phyloP scores from a whole-genome alignment of 202 grass and related monocot genomes.

The Panicum virgatum region DNA sequence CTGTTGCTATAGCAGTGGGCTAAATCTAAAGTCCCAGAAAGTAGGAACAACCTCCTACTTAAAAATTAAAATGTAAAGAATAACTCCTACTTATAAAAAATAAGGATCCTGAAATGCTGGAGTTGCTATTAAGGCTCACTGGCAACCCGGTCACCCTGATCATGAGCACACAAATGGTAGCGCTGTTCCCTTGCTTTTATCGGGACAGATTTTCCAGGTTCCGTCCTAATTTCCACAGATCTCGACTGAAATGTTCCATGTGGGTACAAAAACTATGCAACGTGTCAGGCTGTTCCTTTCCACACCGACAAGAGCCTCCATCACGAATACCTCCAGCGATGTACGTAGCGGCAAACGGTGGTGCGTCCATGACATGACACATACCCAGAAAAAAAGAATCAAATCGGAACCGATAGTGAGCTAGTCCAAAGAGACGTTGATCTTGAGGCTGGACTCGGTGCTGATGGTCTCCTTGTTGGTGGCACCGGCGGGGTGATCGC shows the following conservation, averaged over 20 bases:
- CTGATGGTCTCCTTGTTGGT: conserved; percentile 80
- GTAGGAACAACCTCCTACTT: too few species aligned
- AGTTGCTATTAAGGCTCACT: too few species aligned
- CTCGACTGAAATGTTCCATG: neutral
- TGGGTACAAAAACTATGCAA: neutral
- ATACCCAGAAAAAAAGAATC: neutral
- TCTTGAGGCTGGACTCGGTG: conserved; percentile 60
- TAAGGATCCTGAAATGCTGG: too few species aligned
- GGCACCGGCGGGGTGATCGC: conserved; percentile 64
- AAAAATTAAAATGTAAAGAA: too few species aligned
- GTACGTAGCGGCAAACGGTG: neutral
- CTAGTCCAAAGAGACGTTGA: conserved; percentile 52
- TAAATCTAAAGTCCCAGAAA: too few species aligned
- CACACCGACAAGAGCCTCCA: neutral
- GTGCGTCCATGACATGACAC: neutral
- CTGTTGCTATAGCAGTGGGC: too few species aligned
- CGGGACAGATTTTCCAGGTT: neutral
- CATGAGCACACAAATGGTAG: too few species aligned
- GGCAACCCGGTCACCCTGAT: too few species aligned
- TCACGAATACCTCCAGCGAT: neutral
- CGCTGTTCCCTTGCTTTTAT: too few species aligned
- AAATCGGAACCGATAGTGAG: neutral
- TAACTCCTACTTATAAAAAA: too few species aligned
- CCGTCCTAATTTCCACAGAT: neutral
- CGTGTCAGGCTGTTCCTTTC: neutral